Evolutionary conservation across 345 rosid genomes (phyloP).

Genomic region (Citrus inodora): DNA sequence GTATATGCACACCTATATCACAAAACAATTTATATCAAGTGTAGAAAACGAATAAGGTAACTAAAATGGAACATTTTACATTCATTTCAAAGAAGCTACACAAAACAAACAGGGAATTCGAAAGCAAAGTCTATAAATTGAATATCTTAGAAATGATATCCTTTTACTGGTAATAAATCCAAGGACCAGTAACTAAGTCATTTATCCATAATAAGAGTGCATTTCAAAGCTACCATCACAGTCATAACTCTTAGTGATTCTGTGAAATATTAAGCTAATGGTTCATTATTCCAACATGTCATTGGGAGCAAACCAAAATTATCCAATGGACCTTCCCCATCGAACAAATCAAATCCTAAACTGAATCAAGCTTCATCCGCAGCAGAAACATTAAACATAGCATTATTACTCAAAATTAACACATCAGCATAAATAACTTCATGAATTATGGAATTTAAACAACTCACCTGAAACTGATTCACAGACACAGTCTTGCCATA

Average conservation of each 20-base stretch:
- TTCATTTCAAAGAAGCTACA: background rate
- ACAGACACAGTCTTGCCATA: conserved; percentile 81
- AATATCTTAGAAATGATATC: background rate
- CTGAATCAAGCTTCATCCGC: background rate
- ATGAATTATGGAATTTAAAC: background rate
- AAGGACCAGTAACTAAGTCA: background rate
- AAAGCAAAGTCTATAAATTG: background rate
- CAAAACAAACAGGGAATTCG: background rate
- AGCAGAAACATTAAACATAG: background rate
- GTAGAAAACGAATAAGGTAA: background rate
- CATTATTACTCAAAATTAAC: background rate
- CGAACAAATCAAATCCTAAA: background rate
- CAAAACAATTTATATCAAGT: background rate
- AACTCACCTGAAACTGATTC: conserved; percentile 89
- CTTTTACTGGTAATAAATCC: background rate
- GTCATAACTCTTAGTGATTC: background rate
- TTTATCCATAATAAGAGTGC: background rate
- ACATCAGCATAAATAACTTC: background rate
- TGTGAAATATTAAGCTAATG: background rate
- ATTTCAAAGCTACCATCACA: background rate
- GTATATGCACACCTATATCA: background rate
- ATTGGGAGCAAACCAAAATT: background rate
- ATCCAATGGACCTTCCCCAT: background rate
- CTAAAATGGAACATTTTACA: background rate
- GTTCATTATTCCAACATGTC: background rate